Percentiles rank a stretch among this genome's conserved stretches.
phyloP scores from a whole-genome alignment of 2,329 filamentous ascomycete species.

The Alternaria brassicicola region DNA sequence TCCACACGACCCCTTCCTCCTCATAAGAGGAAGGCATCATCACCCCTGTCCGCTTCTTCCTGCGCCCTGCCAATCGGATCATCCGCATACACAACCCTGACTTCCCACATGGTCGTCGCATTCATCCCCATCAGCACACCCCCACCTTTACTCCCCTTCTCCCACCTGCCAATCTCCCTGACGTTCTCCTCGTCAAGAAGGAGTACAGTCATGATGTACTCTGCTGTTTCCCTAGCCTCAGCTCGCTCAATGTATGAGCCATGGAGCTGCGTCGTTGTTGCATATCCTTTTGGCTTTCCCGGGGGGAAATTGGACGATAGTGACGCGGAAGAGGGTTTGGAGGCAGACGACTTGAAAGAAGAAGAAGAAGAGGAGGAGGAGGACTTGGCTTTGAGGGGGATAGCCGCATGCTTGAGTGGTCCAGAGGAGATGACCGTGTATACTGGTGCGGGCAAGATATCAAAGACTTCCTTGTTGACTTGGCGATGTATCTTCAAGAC shows the following conservation, averaged over 20 bases:
- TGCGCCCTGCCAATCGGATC: conserved; percentile 20
- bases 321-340: background rate
- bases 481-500: conserved; percentile 19
- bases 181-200: conserved; percentile 9
- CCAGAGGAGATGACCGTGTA: conserved; percentile 26
- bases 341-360: background rate
- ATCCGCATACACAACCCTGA: conserved; percentile 27
- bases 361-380: background rate
- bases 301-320: background rate
- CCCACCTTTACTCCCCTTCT: conserved; percentile 5
- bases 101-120: conserved; percentile 22
- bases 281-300: conserved; percentile 10
- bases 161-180: conserved; percentile 17
- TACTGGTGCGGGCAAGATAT: conserved; percentile 20
- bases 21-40: background rate
- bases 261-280: conserved; percentile 7
- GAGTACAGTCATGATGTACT: conserved; percentile 18
- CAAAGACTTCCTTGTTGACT: conserved; percentile 12
- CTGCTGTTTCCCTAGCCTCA: conserved; percentile 19
- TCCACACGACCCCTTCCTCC: background rate
- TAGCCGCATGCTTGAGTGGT: conserved; percentile 11
- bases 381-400: background rate
- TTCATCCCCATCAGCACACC: conserved; percentile 27
- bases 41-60: conserved; percentile 11
- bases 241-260: conserved; percentile 6